phyloP scores from a whole-genome alignment of 306 rosid genomes.

The Lupinus albus region DNA sequence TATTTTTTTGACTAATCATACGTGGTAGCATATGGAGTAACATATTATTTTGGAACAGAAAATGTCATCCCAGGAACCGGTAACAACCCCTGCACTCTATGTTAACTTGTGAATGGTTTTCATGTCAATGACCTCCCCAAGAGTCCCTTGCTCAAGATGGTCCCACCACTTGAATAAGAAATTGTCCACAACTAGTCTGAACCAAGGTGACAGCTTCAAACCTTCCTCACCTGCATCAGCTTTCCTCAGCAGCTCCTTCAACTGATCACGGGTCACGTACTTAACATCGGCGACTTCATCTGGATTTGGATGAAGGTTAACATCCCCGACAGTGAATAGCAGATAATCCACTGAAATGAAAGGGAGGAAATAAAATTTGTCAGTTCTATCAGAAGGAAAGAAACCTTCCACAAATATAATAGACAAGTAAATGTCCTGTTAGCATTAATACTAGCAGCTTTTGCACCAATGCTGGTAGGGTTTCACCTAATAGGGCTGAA shows the following conservation, averaged over 20 bases:
- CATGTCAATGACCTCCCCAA: slow-evolving; percentile 78
- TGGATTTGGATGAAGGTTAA: slow-evolving; percentile 73
- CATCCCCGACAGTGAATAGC: slow-evolving; percentile 85
- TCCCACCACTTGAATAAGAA: slow-evolving; percentile 99
- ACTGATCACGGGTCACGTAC: slow-evolving; percentile 73
- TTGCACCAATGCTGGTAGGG: not conserved
- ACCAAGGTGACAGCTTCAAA: slow-evolving; percentile 97
- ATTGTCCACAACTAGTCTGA: slow-evolving; percentile 94
- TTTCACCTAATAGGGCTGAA: no score
- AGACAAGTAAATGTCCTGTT: not conserved
- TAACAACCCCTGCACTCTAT: slow-evolving; percentile 35
- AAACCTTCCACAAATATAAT: slow-evolving; percentile 20
- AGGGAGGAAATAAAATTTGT: slow-evolving; percentile 21
- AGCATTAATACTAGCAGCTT: not conserved
- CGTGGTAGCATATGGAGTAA: no score
- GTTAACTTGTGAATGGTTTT: slow-evolving; percentile 85
- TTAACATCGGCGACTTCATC: slow-evolving; percentile 86
- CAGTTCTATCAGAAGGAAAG: slow-evolving; percentile 17
- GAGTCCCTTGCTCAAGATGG: slow-evolving; percentile 72
- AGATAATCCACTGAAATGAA: slow-evolving; percentile 89
- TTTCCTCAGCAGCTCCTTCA: slow-evolving; percentile 93
- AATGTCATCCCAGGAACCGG: slow-evolving; percentile 1
- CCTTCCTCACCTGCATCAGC: slow-evolving; percentile 93
- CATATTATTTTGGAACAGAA: no score
- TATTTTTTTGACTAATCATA: no score